Conservation (phyloP, 2,329 filamentous ascomycete species). For the Epichloe sibirici region DNA sequence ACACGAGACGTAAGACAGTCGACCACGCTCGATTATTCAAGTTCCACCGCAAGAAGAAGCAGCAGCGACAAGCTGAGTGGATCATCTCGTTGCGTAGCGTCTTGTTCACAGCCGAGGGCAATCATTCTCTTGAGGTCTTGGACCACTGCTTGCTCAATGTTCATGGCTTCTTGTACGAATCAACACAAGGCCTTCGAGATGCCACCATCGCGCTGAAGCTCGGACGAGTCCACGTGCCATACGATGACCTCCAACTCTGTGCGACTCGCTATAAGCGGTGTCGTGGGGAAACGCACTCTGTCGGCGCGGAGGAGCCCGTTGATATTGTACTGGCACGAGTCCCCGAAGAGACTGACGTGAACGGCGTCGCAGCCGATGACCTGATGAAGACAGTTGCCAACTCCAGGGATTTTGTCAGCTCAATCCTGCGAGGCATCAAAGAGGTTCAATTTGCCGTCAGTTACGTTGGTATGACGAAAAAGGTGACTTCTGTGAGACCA, state of each 20-base stretch:
- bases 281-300: slow-evolving; percentile 22
- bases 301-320: slow-evolving; percentile 30
- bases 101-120: slow-evolving; percentile 74
- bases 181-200: slow-evolving; percentile 77
- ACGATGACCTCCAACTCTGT: slow-evolving; percentile 68
- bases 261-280: slow-evolving; percentile 41
- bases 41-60: slow-evolving; percentile 43
- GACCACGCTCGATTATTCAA: slow-evolving; percentile 81
- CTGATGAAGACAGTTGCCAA: slow-evolving; percentile 79
- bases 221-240: slow-evolving; percentile 79
- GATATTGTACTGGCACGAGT: slow-evolving; percentile 59
- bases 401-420: slow-evolving; percentile 83
- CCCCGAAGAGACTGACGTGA: slow-evolving; percentile 60
- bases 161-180: slow-evolving; percentile 78
- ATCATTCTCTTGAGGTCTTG: slow-evolving; percentile 74
- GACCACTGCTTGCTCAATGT: slow-evolving; percentile 83
- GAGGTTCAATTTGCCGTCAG: slow-evolving; percentile 94
- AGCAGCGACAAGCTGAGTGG: slow-evolving; percentile 72
- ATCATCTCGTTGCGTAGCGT: slow-evolving; percentile 77
- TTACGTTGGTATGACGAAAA: slow-evolving; percentile 77
- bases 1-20: slow-evolving; percentile 83
- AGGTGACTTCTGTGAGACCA: slow-evolving; percentile 55
- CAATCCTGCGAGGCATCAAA: slow-evolving; percentile 82
- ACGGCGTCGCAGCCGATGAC: slow-evolving; percentile 52
- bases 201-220: slow-evolving; percentile 83